These are phyloP conservation scores for Klebsormidium nitens DNA, from an alignment of 139 green algal species.

Conservation along the genomic window DNA sequence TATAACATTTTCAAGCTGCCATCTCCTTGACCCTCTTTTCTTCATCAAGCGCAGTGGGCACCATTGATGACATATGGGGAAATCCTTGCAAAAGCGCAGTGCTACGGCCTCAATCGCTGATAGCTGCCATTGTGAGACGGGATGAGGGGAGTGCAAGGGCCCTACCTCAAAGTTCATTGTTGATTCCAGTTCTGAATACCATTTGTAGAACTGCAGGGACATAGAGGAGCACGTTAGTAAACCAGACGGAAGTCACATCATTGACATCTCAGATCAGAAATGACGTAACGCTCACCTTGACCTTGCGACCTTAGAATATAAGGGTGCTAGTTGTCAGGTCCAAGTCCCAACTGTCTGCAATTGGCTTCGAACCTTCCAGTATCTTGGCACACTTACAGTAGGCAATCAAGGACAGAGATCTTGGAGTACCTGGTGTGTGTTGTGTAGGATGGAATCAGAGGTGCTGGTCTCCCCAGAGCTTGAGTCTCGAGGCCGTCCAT, in stretches of 20 bases:
- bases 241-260: too few relatives aligned
- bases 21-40: background rate
- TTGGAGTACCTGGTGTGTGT: too few relatives aligned
- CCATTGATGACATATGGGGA: background rate
- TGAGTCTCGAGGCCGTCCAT: too few relatives aligned
- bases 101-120: too few relatives aligned
- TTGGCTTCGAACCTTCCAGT: too few relatives aligned
- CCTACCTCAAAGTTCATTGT: conserved; percentile 39
- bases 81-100: too few relatives aligned
- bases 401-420: too few relatives aligned
- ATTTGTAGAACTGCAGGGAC: conserved; percentile 42
- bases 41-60: background rate
- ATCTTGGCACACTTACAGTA: too few relatives aligned
- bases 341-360: conserved; percentile 12
- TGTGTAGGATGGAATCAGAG: too few relatives aligned
- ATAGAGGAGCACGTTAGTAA: background rate
- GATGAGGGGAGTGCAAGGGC: background rate
- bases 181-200: conserved; percentile 35
- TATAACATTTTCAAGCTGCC: background rate
- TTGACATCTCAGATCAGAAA: too few relatives aligned
- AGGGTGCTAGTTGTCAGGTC: background rate
- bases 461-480: too few relatives aligned
- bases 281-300: background rate
- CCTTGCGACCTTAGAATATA: background rate
- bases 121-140: too few relatives aligned